Evolutionary conservation across 495 filamentous ascomycete genomes (phyloP), one percentile per base, ranked within the genome.

Genomic region (Trichoderma gamsii): DNA sequence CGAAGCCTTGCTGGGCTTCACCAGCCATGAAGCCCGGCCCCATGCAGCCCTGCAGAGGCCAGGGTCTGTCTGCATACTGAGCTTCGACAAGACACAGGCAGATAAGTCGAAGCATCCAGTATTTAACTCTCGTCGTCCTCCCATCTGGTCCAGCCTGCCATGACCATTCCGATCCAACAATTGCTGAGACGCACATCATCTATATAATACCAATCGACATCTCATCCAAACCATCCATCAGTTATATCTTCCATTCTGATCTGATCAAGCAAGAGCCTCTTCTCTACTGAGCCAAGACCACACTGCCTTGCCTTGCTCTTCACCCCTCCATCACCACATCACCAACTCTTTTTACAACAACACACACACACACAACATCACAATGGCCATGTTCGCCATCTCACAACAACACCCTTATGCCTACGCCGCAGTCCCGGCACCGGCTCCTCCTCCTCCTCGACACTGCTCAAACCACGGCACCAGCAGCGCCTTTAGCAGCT

Each of bases 401-500:
- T 71, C 78, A 6, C 56, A 61, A 61, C 77, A 81, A 67, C 79
- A 79, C 65, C 75, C 76, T 71, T 82, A 80, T 41, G 66, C 71
- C 71, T 82, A 83, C 69, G 69, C 76, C 66, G 73, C 78, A 38
- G 72, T 78, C 38, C 72, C 75, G 56, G 69, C 69, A 18, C 76
- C 72, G 4, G 56, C 56, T 32, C 56, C 56, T 32, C 56, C 56
- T 61, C 70, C 74, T 41, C 73, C 90, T 56, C 86, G 88, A 70
- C 87, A 88, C 71, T 87, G 86, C 71, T 82, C 85, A 21, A 83
- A 75, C 67, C 89, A 92, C 75, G 88, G 87, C 70, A 96, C 92
- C 59, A 96, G 93, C 81, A 97, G 92, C 77, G 95, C 96, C 70
- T 97, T 97, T 86, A 96, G 93, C 81, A 90, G 90, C 71, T 95